Percentiles rank a stretch among this genome's conserved stretches.
These are phyloP conservation scores for Choanephora cucurbitarum DNA, from an alignment of 371 early-diverging fungal genomes.

Conservation along the genomic window DNA sequence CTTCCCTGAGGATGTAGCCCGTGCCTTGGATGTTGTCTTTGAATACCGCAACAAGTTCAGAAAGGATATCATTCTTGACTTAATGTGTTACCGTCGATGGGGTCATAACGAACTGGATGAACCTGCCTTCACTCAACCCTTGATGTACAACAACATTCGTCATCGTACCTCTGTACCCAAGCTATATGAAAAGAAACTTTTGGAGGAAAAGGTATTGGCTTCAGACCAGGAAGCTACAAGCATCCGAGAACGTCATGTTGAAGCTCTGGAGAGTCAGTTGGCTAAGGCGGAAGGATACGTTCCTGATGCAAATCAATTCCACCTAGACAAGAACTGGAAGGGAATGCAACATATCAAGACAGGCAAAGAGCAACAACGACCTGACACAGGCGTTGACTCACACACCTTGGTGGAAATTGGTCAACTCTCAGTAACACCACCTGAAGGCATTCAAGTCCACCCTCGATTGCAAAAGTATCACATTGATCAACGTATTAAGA, in stretches of 20 bases:
- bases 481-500: slow-evolving; percentile 76
- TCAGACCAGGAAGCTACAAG: slow-evolving; percentile 48
- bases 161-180: slow-evolving; percentile 79
- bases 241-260: slow-evolving; percentile 57
- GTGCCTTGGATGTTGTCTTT: slow-evolving; percentile 82
- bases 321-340: slow-evolving; percentile 73
- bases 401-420: slow-evolving; percentile 71
- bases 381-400: slow-evolving; percentile 61
- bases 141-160: slow-evolving; percentile 93
- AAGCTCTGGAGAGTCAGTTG: slow-evolving; percentile 61
- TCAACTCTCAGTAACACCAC: slow-evolving; percentile 67
- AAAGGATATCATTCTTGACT: slow-evolving; percentile 90
- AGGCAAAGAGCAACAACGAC: slow-evolving; percentile 1
- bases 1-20: slow-evolving; percentile 89
- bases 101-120: slow-evolving; percentile 98
- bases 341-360: slow-evolving; percentile 52
- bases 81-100: slow-evolving; percentile 93
- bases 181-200: slow-evolving; percentile 74
- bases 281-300: slow-evolving; percentile 53
- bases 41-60: slow-evolving; percentile 91
- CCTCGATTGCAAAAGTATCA: slow-evolving; percentile 90
- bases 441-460: slow-evolving; percentile 72
- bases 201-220: slow-evolving; percentile 41
- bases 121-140: slow-evolving; percentile 95
- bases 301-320: slow-evolving; percentile 41